Evolutionary conservation across 257 asterid species (phyloP).

Genomic region (Handroanthus guayacan): DNA sequence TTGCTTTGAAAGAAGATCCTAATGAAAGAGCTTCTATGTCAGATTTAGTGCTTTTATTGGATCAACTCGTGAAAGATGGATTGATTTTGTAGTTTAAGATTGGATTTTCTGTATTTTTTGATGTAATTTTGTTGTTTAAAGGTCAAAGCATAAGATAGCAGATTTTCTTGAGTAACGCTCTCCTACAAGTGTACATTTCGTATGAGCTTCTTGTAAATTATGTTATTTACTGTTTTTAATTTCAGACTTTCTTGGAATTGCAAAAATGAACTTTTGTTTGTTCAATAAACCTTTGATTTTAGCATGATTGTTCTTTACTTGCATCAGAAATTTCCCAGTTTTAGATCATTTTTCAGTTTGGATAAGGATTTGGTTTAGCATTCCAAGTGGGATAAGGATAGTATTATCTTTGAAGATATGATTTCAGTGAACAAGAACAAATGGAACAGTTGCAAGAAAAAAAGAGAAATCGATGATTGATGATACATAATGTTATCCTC

Average conservation of each 20-base stretch:
- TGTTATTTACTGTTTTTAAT: slow-evolving; percentile 34
- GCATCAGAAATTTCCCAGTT: too few species aligned
- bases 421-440: neutral
- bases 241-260: slow-evolving; percentile 6
- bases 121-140: slow-evolving; percentile 40
- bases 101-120: slow-evolving; percentile 32
- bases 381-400: too few species aligned
- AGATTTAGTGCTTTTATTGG: slow-evolving; percentile 68
- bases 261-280: slow-evolving; percentile 21
- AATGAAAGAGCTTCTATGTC: slow-evolving; percentile 62
- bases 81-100: slow-evolving; percentile 57
- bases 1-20: slow-evolving; percentile 75
- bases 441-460: neutral
- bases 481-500: too few species aligned
- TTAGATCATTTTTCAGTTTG: too few species aligned
- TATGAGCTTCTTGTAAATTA: slow-evolving; percentile 61
- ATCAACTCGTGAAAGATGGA: slow-evolving; percentile 77
- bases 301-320: too few species aligned
- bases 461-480: neutral
- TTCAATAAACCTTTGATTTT: neutral
- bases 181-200: slow-evolving; percentile 76
- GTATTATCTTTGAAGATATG: neutral
- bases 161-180: slow-evolving; percentile 48
- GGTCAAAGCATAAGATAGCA: slow-evolving; percentile 45
- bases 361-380: too few species aligned